These are phyloP conservation scores for Talaromyces sp. DNA, from an alignment of 2,329 filamentous ascomycete species.

Conservation along the genomic window DNA sequence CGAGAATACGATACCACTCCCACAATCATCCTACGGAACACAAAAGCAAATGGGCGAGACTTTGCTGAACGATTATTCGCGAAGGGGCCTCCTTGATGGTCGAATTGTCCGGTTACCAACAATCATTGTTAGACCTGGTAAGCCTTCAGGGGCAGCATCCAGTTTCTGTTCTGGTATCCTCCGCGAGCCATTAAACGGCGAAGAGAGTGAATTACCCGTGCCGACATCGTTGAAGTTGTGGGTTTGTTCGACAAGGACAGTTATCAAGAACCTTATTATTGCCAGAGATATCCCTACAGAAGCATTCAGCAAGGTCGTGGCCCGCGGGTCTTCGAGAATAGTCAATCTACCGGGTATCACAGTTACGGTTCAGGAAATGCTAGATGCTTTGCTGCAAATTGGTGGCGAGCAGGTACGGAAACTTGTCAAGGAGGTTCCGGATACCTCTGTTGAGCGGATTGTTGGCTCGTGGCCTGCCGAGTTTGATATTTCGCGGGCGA, in stretches of 20 bases:
- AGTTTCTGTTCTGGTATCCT: constrained; percentile 15
- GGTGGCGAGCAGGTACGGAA: neutral
- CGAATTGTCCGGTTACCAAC: constrained; percentile 9
- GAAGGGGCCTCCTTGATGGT: constrained; percentile 3
- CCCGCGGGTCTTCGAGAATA: constrained; percentile 1
- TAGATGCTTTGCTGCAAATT: constrained; percentile 5
- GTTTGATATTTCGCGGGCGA: constrained; percentile 11
- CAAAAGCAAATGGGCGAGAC: constrained; percentile 14
- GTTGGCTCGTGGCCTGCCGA: constrained; percentile 12
- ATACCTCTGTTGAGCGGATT: constrained; percentile 3
- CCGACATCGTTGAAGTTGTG: constrained; percentile 4
- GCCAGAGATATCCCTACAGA: constrained; percentile 3
- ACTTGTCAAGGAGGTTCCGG: constrained; percentile 1
- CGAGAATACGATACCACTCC: constrained; percentile 10
- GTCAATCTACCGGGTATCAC: constrained; percentile 16
- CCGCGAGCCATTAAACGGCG: constrained; percentile 11
- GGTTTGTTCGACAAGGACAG: constrained; percentile 11
- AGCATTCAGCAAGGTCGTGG: neutral
- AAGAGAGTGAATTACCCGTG: constrained; percentile 12
- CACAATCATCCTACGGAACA: constrained; percentile 9
- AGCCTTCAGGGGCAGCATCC: constrained; percentile 8
- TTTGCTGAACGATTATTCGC: constrained; percentile 6
- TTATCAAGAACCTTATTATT: constrained; percentile 12
- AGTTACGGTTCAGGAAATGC: constrained; percentile 9
- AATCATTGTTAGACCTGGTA: constrained; percentile 9